Conservation (phyloP, 495 filamentous ascomycete species). For the Hypoxylon intermedium region DNA sequence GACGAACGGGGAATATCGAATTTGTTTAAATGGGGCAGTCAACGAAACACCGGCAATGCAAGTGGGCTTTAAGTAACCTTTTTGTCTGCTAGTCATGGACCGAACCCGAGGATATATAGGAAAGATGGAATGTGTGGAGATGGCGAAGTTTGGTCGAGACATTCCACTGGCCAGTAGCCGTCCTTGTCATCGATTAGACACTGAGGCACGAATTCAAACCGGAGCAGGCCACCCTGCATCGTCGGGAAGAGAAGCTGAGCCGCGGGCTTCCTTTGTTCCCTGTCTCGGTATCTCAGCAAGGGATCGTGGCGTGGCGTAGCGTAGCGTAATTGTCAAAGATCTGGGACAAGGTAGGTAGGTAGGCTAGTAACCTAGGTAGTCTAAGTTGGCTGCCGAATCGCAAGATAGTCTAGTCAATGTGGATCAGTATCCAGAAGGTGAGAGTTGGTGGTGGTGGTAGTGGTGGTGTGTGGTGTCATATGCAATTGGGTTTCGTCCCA, state of each 20-base stretch:
- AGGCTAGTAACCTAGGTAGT: conserved; percentile 3
- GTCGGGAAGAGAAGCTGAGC: conserved; percentile 40
- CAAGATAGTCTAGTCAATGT: neutral
- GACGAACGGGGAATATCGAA: conserved; percentile 36
- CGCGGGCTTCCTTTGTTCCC: conserved; percentile 21
- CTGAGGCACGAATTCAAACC: conserved; percentile 48
- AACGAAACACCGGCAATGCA: conserved; percentile 40
- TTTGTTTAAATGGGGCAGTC: conserved; percentile 46
- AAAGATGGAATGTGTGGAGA: conserved; percentile 41
- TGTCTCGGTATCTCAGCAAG: conserved; percentile 35
- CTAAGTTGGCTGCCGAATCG: conserved; percentile 2
- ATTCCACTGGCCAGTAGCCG: conserved; percentile 44
- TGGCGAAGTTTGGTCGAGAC: conserved; percentile 40
- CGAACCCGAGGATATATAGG: conserved; percentile 50
- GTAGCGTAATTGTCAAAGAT: conserved; percentile 33
- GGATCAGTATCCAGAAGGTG: conserved; percentile 5
- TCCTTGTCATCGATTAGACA: conserved; percentile 39
- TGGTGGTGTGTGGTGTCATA: conserved; percentile 38
- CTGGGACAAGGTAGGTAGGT: conserved; percentile 6
- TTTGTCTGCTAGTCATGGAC: conserved; percentile 41
- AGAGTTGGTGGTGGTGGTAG: too few species aligned
- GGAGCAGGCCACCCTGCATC: conserved; percentile 45
- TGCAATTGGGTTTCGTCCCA: conserved; percentile 34
- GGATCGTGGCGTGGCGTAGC: conserved; percentile 31
- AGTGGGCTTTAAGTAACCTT: conserved; percentile 34